Conservation (phyloP, 768 basidiomycete genomes). For the Fomitopsis serialis region DNA sequence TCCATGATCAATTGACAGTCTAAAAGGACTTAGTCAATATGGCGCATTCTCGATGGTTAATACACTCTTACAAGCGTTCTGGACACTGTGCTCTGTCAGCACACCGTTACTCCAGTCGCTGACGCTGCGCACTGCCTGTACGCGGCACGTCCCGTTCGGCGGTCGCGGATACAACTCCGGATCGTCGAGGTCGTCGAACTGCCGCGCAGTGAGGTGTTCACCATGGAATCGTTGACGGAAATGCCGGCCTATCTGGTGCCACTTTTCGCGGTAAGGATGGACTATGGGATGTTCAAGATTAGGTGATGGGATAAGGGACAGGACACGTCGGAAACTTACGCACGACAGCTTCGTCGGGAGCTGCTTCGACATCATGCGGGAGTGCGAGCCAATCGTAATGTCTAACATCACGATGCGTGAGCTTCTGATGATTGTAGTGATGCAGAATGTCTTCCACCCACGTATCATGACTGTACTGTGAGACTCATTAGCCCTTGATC, state of each 20-base stretch:
- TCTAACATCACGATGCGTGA: constrained; percentile 24
- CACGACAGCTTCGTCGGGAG: constrained; percentile 63
- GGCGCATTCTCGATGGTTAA: neutral
- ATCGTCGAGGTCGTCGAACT: constrained; percentile 29
- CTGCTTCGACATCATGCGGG: constrained; percentile 59
- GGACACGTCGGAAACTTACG: constrained; percentile 31
- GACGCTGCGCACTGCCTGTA: constrained; percentile 83
- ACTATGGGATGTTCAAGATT: constrained; percentile 18
- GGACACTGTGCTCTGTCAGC: constrained; percentile 84
- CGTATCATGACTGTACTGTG: neutral
- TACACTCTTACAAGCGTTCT: constrained; percentile 75
- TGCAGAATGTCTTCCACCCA: too few species aligned
- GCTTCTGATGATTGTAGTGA: neutral
- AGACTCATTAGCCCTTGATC: neutral
- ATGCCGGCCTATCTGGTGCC: constrained; percentile 47
- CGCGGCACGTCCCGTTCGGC: constrained; percentile 51
- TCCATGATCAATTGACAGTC: constrained; percentile 79
- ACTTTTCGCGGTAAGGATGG: constrained; percentile 67
- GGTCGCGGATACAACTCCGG: constrained; percentile 34
- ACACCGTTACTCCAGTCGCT: constrained; percentile 95
- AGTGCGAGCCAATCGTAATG: constrained; percentile 68
- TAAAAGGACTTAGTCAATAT: constrained; percentile 18
- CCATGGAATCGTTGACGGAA: constrained; percentile 64
- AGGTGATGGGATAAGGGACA: neutral
- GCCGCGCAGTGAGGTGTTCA: constrained; percentile 15